Evolutionary conservation across 2,329 filamentous ascomycete genomes (phyloP).

Genomic region (Mollisiaceae sp.): DNA sequence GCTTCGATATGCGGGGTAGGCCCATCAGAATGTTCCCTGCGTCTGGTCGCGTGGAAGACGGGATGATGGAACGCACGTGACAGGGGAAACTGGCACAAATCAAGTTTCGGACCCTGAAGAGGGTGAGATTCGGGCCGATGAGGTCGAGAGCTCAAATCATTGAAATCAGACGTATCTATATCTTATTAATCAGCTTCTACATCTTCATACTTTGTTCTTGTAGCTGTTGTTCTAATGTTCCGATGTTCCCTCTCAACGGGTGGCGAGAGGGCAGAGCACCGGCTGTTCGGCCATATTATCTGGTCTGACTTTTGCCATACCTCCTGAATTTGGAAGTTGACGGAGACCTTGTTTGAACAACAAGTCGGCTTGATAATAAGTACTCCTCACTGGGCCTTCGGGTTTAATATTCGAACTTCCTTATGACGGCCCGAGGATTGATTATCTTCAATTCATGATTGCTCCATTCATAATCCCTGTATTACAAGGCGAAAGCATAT

Average conservation of each 20-base stretch:
- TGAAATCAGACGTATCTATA: too few relatives aligned
- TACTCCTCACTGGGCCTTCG: too few relatives aligned
- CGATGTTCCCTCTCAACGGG: background rate
- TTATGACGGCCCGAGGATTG: too few relatives aligned
- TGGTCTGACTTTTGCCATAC: background rate
- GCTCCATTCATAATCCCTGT: too few relatives aligned
- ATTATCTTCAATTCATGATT: too few relatives aligned
- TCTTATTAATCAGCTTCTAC: too few relatives aligned
- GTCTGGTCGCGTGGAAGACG: too few relatives aligned
- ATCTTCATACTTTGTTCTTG: background rate
- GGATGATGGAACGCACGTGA: conserved; percentile 5
- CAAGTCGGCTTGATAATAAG: too few relatives aligned
- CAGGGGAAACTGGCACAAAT: background rate
- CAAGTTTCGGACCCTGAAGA: background rate
- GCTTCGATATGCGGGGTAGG: conserved; percentile 8
- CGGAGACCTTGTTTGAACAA: background rate
- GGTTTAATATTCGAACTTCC: too few relatives aligned
- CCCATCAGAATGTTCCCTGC: background rate
- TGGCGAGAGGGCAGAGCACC: background rate
- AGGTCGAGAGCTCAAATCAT: background rate
- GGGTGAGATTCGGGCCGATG: background rate
- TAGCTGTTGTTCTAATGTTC: background rate
- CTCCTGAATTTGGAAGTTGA: background rate
- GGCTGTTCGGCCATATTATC: background rate
- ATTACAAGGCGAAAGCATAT: too few relatives aligned